These are phyloP conservation scores for Amanita muscaria DNA, from an alignment of 768 basidiomycete genomes.

Conservation along the genomic window DNA sequence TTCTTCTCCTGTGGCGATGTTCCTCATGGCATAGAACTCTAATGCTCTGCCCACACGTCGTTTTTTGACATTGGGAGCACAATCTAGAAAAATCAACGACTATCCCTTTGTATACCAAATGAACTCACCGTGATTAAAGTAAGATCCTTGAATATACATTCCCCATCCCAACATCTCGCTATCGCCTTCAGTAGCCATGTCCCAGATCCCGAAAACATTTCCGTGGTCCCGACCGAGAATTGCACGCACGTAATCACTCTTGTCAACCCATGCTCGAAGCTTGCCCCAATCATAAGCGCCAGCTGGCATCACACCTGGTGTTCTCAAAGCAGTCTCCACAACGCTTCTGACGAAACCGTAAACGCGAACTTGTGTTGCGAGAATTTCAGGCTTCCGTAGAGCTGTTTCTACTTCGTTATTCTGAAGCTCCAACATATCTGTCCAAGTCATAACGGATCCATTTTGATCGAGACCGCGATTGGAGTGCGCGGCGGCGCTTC, in stretches of 20 bases:
- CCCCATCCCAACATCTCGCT: slow-evolving; percentile 62
- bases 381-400: slow-evolving; percentile 37
- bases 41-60: slow-evolving; percentile 27
- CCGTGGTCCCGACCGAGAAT: slow-evolving; percentile 52
- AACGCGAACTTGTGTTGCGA: slow-evolving; percentile 43
- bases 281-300: slow-evolving; percentile 8
- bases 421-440: slow-evolving; percentile 45
- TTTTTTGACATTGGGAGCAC: slow-evolving; percentile 24
- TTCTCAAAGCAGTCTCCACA: slow-evolving; percentile 13
- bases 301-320: neutral
- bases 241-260: slow-evolving; percentile 38
- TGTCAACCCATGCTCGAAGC: slow-evolving; percentile 25
- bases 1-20: slow-evolving; percentile 30
- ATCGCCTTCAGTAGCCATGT: slow-evolving; percentile 35
- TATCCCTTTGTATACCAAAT: slow-evolving; percentile 9
- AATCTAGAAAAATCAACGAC: neutral
- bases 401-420: slow-evolving; percentile 44
- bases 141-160: slow-evolving; percentile 50
- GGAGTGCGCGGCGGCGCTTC: slow-evolving; percentile 12
- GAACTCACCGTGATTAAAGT: slow-evolving; percentile 58
- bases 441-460: slow-evolving; percentile 30
- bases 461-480: neutral
- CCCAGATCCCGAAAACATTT: slow-evolving; percentile 66
- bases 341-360: slow-evolving; percentile 43
- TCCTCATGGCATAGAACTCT: slow-evolving; percentile 29